Conservation (phyloP, 2,329 filamentous ascomycete genomes). For the Sclerotinia sclerotiorum region DNA sequence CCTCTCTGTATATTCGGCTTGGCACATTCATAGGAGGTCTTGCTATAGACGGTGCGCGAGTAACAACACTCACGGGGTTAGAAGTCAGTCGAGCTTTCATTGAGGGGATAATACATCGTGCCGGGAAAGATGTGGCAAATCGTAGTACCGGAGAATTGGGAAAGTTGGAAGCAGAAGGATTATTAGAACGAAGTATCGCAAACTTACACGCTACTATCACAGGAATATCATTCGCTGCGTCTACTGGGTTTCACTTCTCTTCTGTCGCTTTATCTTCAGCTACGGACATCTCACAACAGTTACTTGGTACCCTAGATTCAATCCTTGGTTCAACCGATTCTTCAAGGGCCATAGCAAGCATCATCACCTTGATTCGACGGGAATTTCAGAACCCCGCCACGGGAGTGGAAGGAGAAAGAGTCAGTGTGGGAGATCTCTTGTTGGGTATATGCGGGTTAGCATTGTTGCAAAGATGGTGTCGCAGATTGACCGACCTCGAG, state of each 20-base stretch:
- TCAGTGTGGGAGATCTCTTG: constrained; percentile 61
- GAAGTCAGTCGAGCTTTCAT: constrained; percentile 43
- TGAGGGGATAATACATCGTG: constrained; percentile 42
- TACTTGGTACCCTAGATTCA: constrained; percentile 60
- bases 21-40: constrained; percentile 43
- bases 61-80: constrained; percentile 43
- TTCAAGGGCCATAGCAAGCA: constrained; percentile 65
- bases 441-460: constrained; percentile 61
- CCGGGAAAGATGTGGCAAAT: constrained; percentile 41
- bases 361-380: constrained; percentile 61
- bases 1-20: constrained; percentile 49
- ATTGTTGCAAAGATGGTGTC: constrained; percentile 59
- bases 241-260: constrained; percentile 59
- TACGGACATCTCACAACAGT: constrained; percentile 57
- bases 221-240: constrained; percentile 60
- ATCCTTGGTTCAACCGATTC: constrained; percentile 69
- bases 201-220: constrained; percentile 58
- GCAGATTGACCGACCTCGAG: constrained; percentile 53
- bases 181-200: constrained; percentile 57
- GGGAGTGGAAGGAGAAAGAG: constrained; percentile 57
- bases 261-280: constrained; percentile 54
- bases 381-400: constrained; percentile 65
- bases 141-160: constrained; percentile 45
- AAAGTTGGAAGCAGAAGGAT: constrained; percentile 54
- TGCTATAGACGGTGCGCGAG: constrained; percentile 42